Evolutionary conservation across 257 asterid genomes (phyloP).

Genomic region (Rubia yunnanensis): DNA sequence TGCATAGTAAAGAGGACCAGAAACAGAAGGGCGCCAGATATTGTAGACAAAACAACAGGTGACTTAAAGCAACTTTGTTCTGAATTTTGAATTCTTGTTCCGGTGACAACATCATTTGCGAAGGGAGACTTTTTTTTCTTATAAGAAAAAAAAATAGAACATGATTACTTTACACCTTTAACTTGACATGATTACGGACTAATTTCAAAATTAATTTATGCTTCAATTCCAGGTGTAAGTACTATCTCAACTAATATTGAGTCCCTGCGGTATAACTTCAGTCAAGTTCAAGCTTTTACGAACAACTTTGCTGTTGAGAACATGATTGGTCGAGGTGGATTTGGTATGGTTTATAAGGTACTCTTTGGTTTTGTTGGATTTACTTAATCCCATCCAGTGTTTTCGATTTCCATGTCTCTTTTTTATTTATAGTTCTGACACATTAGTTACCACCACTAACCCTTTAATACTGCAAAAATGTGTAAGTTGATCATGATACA

Average conservation of each 20-base stretch:
- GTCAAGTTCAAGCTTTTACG: conserved; percentile 14
- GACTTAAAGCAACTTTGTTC: neutral
- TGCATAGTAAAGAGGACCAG: neutral
- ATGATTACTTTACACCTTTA: neutral
- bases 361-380: neutral
- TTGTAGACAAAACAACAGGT: conserved; percentile 2
- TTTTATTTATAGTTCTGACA: too few relatives aligned
- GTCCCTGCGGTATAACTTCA: conserved; percentile 1
- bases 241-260: neutral
- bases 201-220: too few relatives aligned
- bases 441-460: too few relatives aligned
- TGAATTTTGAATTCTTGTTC: too few relatives aligned
- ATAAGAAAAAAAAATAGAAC: neutral
- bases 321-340: conserved; percentile 18
- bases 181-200: too few relatives aligned
- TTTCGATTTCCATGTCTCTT: too few relatives aligned
- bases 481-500: neutral
- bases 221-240: neutral
- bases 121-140: too few relatives aligned
- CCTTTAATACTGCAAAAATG: neutral
- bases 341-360: conserved; percentile 20
- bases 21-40: neutral
- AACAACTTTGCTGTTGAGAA: conserved; percentile 11
- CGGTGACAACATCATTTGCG: too few relatives aligned
- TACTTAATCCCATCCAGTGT: too few relatives aligned